phyloP scores from a whole-genome alignment of 768 basidiomycete species.

The Tylopilus felleus region DNA sequence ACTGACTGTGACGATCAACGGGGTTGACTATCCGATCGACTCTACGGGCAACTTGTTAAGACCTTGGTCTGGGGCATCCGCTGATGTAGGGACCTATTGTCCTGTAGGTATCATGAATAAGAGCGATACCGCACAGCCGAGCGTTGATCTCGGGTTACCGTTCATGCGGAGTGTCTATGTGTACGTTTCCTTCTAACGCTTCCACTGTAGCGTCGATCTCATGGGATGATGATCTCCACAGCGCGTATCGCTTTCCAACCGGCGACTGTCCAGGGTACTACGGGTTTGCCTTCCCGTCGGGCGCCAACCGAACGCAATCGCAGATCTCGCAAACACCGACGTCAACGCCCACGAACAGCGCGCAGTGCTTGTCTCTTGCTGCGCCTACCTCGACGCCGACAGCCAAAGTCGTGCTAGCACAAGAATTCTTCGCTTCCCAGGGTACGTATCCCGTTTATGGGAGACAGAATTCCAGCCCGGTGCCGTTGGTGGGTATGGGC shows the following conservation, averaged over 20 bases:
- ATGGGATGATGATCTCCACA: background rate
- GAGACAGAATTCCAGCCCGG: background rate
- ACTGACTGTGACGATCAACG: conserved; percentile 30
- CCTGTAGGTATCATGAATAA: conserved; percentile 23
- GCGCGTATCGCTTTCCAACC: conserved; percentile 33
- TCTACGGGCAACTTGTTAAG: conserved; percentile 19
- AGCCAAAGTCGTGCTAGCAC: conserved; percentile 13
- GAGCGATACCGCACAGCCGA: conserved; percentile 11
- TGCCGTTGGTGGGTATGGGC: conserved; percentile 11
- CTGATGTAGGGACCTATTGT: conserved; percentile 6
- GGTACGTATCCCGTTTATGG: conserved; percentile 18
- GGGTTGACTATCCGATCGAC: conserved; percentile 31
- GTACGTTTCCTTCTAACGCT: conserved; percentile 12
- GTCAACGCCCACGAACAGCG: conserved; percentile 26
- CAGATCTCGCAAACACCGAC: conserved; percentile 29
- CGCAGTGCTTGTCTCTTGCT: conserved; percentile 24
- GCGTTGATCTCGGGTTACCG: conserved; percentile 22
- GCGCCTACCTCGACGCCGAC: conserved; percentile 30
- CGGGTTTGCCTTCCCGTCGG: conserved; percentile 30
- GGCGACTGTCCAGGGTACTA: conserved; percentile 30
- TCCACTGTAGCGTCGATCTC: background rate
- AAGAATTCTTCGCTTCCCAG: conserved; percentile 2
- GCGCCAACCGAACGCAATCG: conserved; percentile 24
- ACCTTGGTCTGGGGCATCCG: background rate
- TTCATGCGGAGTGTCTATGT: conserved; percentile 33